These are phyloP conservation scores for Nakaseomyces nivariensis DNA, from an alignment of 1,139 yeast genomes.

Conservation along the genomic window DNA sequence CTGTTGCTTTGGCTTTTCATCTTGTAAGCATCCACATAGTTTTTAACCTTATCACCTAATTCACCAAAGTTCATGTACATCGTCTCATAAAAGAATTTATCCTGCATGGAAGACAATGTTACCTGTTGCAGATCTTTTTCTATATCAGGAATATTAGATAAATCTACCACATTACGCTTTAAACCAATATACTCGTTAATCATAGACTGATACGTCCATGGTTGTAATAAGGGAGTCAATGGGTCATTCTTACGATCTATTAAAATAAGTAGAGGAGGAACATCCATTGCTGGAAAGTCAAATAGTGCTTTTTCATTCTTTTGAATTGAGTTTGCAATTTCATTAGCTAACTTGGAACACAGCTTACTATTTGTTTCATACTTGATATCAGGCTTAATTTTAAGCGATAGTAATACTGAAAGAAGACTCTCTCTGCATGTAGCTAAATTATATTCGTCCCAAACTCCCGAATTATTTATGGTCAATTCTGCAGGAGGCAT, in stretches of 20 bases:
- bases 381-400: constrained; percentile 66
- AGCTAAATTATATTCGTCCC: constrained; percentile 43
- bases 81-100: constrained; percentile 64
- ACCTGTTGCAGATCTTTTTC: constrained; percentile 46
- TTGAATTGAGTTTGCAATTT: constrained; percentile 49
- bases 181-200: constrained; percentile 85
- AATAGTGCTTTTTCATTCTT: constrained; percentile 51
- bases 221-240: constrained; percentile 78
- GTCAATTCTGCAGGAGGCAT: constrained; percentile 17
- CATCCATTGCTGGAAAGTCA: constrained; percentile 54
- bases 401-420: constrained; percentile 63
- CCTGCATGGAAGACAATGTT: constrained; percentile 58
- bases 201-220: constrained; percentile 99
- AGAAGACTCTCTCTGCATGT: constrained; percentile 44
- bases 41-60: constrained; percentile 78
- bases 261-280: constrained; percentile 67
- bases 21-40: constrained; percentile 76
- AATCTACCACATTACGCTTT: constrained; percentile 64
- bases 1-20: constrained; percentile 63
- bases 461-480: constrained; percentile 19
- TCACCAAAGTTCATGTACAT: constrained; percentile 93
- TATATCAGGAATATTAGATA: constrained; percentile 35
- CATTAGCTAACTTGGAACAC: constrained; percentile 54
- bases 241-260: constrained; percentile 86
- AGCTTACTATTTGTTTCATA: constrained; percentile 47